Base-by-base conservation (phyloP, 257 asterid genomes). In the Anisodus tanguticus region DNA sequence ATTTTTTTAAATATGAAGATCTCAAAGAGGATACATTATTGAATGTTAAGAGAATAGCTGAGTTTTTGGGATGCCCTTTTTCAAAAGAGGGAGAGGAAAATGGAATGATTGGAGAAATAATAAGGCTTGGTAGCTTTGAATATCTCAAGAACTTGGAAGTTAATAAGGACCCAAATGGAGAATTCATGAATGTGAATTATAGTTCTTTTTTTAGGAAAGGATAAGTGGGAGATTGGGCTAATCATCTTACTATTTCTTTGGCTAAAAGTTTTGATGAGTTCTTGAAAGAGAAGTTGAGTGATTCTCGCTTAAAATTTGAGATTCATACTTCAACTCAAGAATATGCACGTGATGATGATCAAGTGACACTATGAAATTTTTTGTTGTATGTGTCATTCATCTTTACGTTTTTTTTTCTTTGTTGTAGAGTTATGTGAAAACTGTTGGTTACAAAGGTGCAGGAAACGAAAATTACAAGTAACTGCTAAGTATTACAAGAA, bases 211-310 rank as follows among this genome's bases (percentile, higher is more conserved):
- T 64, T n/a, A 64, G 78, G 81, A 64, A 84, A 63, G 85, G 87
- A 13, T 5, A 67, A 81, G 83, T 84, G 47, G 87, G 89, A 54
- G 89, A 86, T 15, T 80, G 87, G 83, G 22, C 41, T 6, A 72
- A 74, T 74, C 39, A 81, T 81, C 69, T 87, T 8, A 41, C 47
- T 66, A 64, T 84, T 43, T 62, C 72, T 53, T 78, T 63, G 82
- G 86, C 86, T 16, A 79, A 77, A 22, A 79, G 55, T 31, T 9
- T 86, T 8, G 17, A 64, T 43, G 69, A 77, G 59, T 31, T 83
- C 31, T 58, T 76, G 83, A 43, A 82, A 10, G 64, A 54, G 11
- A 85, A 85, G 67, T 82, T 85, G 41, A 79, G 64, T 9, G 66
- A 68, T 10, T 85, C 83, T 6, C 74, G 85, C 57, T 72, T 85